Conservation (phyloP, 768 basidiomycete species). For the Hericium coralloides region DNA sequence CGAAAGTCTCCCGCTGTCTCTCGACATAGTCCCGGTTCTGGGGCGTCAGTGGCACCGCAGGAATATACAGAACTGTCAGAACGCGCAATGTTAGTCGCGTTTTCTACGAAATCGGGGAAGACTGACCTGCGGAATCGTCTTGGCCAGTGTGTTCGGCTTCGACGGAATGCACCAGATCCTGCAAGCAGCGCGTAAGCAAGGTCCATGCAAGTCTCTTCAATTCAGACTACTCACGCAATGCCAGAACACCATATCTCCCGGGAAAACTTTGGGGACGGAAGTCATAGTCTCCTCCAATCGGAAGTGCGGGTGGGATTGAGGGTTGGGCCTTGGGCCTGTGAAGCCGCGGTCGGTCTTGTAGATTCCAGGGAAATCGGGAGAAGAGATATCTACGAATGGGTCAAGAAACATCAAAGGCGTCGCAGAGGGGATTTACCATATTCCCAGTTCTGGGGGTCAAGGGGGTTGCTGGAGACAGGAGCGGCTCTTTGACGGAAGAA, state of each 20-base stretch:
- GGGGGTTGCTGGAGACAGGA: slow-evolving; percentile 4
- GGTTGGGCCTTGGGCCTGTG: slow-evolving; percentile 12
- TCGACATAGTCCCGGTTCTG: slow-evolving; percentile 20
- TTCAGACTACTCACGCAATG: slow-evolving; percentile 17
- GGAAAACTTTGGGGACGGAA: slow-evolving; percentile 22
- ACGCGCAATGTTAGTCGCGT: no score
- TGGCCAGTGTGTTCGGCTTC: slow-evolving; percentile 13
- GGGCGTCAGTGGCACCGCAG: slow-evolving; percentile 19
- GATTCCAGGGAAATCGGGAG: slow-evolving; percentile 15
- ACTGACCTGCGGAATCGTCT: background rate
- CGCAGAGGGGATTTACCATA: slow-evolving; percentile 1
- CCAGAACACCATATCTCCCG: slow-evolving; percentile 31
- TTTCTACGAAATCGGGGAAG: background rate
- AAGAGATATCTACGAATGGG: background rate
- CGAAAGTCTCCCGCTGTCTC: slow-evolving; percentile 23
- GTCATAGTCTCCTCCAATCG: slow-evolving; percentile 24
- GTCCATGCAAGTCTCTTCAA: background rate
- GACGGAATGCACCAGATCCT: slow-evolving; percentile 17
- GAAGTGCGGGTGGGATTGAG: slow-evolving; percentile 28
- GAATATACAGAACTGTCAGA: slow-evolving; percentile 13
- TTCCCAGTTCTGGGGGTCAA: slow-evolving; percentile 14
- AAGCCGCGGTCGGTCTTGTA: background rate
- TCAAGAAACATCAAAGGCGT: background rate
- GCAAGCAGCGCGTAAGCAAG: background rate
- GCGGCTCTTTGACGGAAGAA: slow-evolving; percentile 21